A percentile compares a stretch with the other conserved stretches of the same genome.
Evolutionary conservation across 1,284 basidiomycete genomes (phyloP).

Genomic region (Cutaneotrichosporon sp.): DNA sequence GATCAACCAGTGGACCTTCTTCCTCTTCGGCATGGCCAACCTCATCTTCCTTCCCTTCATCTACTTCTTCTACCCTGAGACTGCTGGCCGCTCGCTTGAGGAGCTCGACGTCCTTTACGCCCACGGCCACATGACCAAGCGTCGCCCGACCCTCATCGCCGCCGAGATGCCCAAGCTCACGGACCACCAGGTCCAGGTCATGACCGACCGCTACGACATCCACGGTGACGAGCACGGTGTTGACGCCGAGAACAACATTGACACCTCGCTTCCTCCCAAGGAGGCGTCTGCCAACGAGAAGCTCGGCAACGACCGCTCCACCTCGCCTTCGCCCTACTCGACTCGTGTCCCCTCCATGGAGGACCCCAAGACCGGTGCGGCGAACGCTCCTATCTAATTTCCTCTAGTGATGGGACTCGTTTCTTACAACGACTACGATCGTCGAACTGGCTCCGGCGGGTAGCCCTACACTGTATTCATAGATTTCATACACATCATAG

Average conservation of each 20-base stretch:
- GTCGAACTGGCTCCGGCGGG: no score
- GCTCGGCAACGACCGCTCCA: background rate
- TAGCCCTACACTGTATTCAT: no score
- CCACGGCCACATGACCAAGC: constrained; percentile 25
- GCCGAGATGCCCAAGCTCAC: constrained; percentile 43
- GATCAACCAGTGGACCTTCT: constrained; percentile 48
- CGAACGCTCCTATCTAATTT: no score
- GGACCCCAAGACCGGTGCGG: background rate
- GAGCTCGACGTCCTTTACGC: constrained; percentile 48
- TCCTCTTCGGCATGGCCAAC: constrained; percentile 49
- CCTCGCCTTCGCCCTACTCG: background rate
- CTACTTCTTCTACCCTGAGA: constrained; percentile 47
- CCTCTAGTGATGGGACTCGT: no score
- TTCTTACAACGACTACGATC: no score
- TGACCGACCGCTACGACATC: constrained; percentile 47
- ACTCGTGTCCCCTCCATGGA: constrained; percentile 6
- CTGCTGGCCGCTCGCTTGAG: constrained; percentile 40
- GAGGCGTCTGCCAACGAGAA: background rate
- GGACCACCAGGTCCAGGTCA: constrained; percentile 42
- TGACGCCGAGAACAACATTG: constrained; percentile 13
- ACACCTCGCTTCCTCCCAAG: constrained; percentile 13
- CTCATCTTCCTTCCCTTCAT: constrained; percentile 47
- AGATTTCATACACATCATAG: no score
- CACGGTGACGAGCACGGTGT: constrained; percentile 33
- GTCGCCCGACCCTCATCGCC: constrained; percentile 41